Evolutionary conservation across 225 moss, liverwort and hornwort species (phyloP).

Genomic region (Asterella californica): DNA sequence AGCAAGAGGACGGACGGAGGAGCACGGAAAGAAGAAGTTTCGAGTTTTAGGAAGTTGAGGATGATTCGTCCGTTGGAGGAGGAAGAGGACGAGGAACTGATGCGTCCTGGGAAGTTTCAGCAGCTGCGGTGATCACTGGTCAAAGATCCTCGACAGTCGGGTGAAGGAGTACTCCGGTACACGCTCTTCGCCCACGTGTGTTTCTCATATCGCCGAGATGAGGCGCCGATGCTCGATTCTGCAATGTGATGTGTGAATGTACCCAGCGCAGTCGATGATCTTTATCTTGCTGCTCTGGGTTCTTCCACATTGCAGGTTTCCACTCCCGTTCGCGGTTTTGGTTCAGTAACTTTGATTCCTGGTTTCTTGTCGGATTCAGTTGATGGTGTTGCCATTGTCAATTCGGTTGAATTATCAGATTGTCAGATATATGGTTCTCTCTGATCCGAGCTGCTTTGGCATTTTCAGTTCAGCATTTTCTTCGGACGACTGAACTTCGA

Average conservation of each 20-base stretch:
- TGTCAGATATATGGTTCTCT: neutral
- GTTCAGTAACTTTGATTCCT: neutral
- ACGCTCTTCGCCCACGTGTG: neutral
- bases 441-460: neutral
- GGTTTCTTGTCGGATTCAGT: neutral
- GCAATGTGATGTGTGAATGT: neutral
- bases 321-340: too few relatives aligned
- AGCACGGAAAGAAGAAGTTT: neutral
- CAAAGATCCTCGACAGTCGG: neutral
- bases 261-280: neutral
- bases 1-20: neutral
- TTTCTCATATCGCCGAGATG: neutral
- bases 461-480: neutral
- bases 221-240: neutral
- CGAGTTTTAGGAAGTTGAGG: neutral
- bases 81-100: neutral
- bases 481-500: neutral
- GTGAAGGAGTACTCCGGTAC: neutral
- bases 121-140: neutral
- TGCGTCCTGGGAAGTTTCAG: neutral
- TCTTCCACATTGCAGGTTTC: neutral
- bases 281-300: neutral
- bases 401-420: neutral
- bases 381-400: neutral
- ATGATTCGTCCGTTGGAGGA: conserved; percentile 1